A percentile compares a stretch with the other conserved stretches of the same genome.
phyloP scores from a whole-genome alignment of 2,329 filamentous ascomycete genomes.

The Pseudopyricularia javanii region DNA sequence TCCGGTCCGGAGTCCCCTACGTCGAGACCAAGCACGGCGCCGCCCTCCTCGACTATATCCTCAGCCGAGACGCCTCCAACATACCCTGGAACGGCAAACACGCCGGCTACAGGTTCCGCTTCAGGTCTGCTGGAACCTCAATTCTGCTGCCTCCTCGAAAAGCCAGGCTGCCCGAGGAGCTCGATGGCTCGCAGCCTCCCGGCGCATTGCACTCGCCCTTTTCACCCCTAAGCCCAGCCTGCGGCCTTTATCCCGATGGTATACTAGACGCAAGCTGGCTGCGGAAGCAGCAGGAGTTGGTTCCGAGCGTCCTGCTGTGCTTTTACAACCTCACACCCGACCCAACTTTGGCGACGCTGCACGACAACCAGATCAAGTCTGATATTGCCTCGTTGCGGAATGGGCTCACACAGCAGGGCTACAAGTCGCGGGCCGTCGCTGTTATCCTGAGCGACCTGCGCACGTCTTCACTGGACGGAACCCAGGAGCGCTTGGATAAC shows the following conservation, averaged over 20 bases:
- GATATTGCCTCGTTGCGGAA: constrained; percentile 72
- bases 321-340: constrained; percentile 72
- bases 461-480: constrained; percentile 38
- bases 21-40: constrained; percentile 54
- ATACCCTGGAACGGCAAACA: constrained; percentile 49
- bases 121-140: constrained; percentile 63
- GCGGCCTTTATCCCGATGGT: constrained; percentile 79
- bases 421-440: constrained; percentile 66
- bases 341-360: constrained; percentile 58
- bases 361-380: constrained; percentile 77
- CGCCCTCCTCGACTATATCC: constrained; percentile 53
- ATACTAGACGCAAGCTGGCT: constrained; percentile 74
- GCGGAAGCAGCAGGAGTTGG: constrained; percentile 72
- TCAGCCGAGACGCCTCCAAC: constrained; percentile 49
- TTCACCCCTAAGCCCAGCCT: constrained; percentile 76
- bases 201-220: constrained; percentile 76
- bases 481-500: constrained; percentile 59
- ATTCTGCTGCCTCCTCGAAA: constrained; percentile 45
- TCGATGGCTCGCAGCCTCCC: constrained; percentile 32
- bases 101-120: constrained; percentile 45
- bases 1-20: constrained; percentile 59
- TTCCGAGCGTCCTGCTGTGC: constrained; percentile 69
- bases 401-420: constrained; percentile 55
- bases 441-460: constrained; percentile 65
- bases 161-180: constrained; percentile 37